Conservation (phyloP, 83 land plant genomes). For the Diphasiastrum complanatum region DNA sequence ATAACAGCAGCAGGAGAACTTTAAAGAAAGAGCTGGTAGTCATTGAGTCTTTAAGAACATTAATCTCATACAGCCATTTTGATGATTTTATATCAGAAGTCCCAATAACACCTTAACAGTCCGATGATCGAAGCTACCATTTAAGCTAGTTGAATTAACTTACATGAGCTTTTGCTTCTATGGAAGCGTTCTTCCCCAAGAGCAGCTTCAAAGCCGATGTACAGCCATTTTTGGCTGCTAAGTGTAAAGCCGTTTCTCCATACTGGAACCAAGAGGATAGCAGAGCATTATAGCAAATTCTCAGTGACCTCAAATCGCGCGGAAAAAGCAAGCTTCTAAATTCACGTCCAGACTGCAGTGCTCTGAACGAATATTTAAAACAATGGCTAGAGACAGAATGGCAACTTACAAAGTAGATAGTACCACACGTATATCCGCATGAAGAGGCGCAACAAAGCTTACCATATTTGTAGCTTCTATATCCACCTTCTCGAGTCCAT, state of each 20-base stretch:
- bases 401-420: not conserved
- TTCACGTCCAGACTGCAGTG: not conserved
- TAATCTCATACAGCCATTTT: too few species aligned
- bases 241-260: constrained; percentile 91
- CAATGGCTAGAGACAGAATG: not conserved
- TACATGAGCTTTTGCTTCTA: constrained; percentile 83
- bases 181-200: constrained; percentile 58
- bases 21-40: too few species aligned
- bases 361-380: not conserved
- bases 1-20: too few species aligned
- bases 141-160: not conserved
- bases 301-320: not conserved
- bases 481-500: constrained; percentile 60
- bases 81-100: not conserved
- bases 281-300: not conserved
- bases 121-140: not conserved
- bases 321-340: not conserved
- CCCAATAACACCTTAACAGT: not conserved
- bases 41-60: too few species aligned
- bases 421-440: not conserved
- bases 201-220: constrained; percentile 53
- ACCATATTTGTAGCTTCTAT: constrained; percentile 91
- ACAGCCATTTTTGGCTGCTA: constrained; percentile 90
- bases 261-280: constrained; percentile 44
- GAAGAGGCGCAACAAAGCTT: constrained; percentile 7